These are phyloP conservation scores for Acanthamoeba triangularis DNA, from an alignment of 208 protist species.

Conservation along the genomic window DNA sequence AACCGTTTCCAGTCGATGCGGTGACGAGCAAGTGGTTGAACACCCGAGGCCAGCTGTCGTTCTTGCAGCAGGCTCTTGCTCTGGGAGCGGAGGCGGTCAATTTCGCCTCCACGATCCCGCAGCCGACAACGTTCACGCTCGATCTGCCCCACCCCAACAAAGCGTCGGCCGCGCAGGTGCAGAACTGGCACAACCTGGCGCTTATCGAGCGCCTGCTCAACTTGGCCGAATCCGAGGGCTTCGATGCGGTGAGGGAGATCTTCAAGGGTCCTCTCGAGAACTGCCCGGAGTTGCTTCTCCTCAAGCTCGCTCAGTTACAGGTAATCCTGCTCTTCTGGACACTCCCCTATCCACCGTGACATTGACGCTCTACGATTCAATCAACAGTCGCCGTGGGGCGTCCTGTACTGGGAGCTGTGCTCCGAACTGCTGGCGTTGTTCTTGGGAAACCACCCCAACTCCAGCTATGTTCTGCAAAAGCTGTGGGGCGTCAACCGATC, in stretches of 20 bases:
- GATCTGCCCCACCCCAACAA: conserved; percentile 88
- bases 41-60: conserved; percentile 7
- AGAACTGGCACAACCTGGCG: conserved; percentile 88
- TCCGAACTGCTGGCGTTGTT: conserved; percentile 79
- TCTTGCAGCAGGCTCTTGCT: conserved; percentile 25
- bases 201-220: conserved; percentile 87
- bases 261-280: conserved; percentile 88
- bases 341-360: background rate
- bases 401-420: conserved; percentile 83
- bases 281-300: conserved; percentile 90
- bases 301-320: conserved; percentile 80
- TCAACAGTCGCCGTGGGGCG: conserved; percentile 74
- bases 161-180: conserved; percentile 75
- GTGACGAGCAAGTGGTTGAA: conserved; percentile 27
- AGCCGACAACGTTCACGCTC: conserved; percentile 83
- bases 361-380: background rate
- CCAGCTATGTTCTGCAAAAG: conserved; percentile 83
- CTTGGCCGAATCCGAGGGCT: conserved; percentile 85
- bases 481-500: conserved; percentile 84
- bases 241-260: conserved; percentile 75
- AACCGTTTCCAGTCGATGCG: conserved; percentile 41
- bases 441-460: conserved; percentile 74
- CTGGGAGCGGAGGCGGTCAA: conserved; percentile 58
- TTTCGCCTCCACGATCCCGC: conserved; percentile 71
- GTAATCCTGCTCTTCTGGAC: background rate